Evolutionary conservation across 2,329 filamentous ascomycete genomes (phyloP).

Genomic region (Macrophomina pseudophaseolina): DNA sequence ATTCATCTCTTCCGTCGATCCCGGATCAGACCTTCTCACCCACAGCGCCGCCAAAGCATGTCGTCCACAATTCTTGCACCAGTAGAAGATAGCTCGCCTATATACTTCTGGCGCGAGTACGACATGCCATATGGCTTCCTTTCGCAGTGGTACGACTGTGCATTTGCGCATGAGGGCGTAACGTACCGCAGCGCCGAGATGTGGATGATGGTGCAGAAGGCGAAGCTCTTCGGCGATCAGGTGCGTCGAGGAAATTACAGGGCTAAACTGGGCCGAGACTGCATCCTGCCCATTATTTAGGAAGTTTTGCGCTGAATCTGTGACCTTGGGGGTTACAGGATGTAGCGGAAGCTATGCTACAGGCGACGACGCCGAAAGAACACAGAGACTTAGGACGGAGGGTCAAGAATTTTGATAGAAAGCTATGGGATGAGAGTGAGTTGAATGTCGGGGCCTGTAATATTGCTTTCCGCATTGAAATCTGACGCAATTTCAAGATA

Average conservation of each 20-base stretch:
- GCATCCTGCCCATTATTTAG: background rate
- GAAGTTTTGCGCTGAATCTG: background rate
- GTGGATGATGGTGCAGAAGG: slow-evolving; percentile 58
- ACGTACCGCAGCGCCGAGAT: slow-evolving; percentile 50
- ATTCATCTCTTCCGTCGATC: background rate
- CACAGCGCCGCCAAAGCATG: background rate
- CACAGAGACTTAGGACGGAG: slow-evolving; percentile 62
- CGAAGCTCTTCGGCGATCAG: slow-evolving; percentile 49
- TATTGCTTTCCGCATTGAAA: background rate
- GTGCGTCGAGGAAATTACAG: slow-evolving; percentile 28
- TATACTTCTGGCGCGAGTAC: slow-evolving; percentile 48
- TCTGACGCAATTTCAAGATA: background rate
- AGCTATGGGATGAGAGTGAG: slow-evolving; percentile 54
- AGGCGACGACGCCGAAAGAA: slow-evolving; percentile 51
- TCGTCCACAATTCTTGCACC: slow-evolving; percentile 8
- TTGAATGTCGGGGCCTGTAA: background rate
- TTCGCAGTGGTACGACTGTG: slow-evolving; percentile 65
- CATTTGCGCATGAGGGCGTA: slow-evolving; percentile 49
- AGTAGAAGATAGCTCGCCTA: background rate
- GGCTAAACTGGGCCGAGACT: too few species aligned
- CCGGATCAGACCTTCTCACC: background rate
- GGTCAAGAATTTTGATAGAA: slow-evolving; percentile 59
- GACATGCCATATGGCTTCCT: slow-evolving; percentile 60
- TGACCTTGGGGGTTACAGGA: slow-evolving; percentile 31
- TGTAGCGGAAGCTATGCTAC: slow-evolving; percentile 57